Conservation (phyloP, 106 monocot genomes). For the Apostasia shenzhenica region DNA sequence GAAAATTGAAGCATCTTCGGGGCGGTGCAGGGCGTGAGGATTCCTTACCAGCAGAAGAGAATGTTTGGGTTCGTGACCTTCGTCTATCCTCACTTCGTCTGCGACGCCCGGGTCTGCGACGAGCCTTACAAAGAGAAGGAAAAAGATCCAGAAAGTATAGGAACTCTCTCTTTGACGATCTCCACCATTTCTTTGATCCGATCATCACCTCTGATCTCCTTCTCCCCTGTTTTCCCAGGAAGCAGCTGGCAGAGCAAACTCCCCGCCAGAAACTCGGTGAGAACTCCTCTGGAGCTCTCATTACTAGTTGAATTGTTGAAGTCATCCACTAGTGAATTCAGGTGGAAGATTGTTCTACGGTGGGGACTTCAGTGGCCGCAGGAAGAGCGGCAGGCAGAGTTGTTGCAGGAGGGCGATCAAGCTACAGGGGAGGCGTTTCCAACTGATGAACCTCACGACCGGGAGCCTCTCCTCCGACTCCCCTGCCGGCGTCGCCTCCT, state of each 20-base stretch:
- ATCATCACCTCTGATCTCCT: not conserved
- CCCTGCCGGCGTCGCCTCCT: slow-evolving; percentile 1
- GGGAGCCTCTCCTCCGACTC: slow-evolving; percentile 16
- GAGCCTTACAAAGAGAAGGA: slow-evolving; percentile 96
- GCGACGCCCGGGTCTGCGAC: slow-evolving; percentile 78
- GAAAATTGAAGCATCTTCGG: slow-evolving; percentile 49
- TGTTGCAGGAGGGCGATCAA: slow-evolving; percentile 78
- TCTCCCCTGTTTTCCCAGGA: slow-evolving; percentile 22
- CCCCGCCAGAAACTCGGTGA: slow-evolving; percentile 38
- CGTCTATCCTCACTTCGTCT: slow-evolving; percentile 84
- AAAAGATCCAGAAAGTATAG: slow-evolving; percentile 75
- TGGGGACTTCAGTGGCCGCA: slow-evolving; percentile 27
- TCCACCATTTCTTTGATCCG: not conserved
- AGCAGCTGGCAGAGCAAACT: slow-evolving; percentile 35
- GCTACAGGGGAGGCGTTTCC: slow-evolving; percentile 52
- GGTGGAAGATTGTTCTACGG: slow-evolving; percentile 53
- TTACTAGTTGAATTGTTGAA: not conserved
- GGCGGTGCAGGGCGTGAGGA: slow-evolving; percentile 68
- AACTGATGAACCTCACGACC: slow-evolving; percentile 55
- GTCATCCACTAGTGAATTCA: not conserved
- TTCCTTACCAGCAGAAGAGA: slow-evolving; percentile 82
- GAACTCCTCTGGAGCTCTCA: slow-evolving; percentile 38
- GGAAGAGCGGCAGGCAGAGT: slow-evolving; percentile 56
- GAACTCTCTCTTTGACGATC: slow-evolving; percentile 9
- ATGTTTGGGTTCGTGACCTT: slow-evolving; percentile 94